phyloP scores from a whole-genome alignment of 441 rosid species.

The Melastoma candidum region DNA sequence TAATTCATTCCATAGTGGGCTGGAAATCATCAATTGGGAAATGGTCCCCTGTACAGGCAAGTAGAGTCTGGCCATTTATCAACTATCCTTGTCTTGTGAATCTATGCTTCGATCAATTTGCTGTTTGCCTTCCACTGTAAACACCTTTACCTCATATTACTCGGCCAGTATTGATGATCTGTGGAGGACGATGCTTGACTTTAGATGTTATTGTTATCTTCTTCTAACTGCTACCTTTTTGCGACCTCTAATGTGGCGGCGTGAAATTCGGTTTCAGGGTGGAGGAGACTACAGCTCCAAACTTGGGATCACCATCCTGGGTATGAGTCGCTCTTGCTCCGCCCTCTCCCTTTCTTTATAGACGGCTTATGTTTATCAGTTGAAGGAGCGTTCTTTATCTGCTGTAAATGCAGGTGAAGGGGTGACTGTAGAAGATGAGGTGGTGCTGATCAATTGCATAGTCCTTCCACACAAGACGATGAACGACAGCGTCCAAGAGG shows the following conservation, averaged over 20 bases:
- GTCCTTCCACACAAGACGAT: conserved; percentile 7
- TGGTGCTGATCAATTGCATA: conserved; percentile 8
- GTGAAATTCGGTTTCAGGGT: conserved; percentile 1
- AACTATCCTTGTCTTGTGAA: too few species aligned
- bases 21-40: conserved; percentile 10
- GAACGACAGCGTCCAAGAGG: conserved; percentile 8
- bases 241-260: background rate
- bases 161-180: too few species aligned
- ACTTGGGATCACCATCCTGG: conserved; percentile 5
- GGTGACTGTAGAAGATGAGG: conserved; percentile 8
- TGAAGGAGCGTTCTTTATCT: background rate
- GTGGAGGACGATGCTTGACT: background rate
- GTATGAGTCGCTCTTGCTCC: background rate
- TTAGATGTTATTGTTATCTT: background rate
- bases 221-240: too few species aligned
- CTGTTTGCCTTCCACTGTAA: too few species aligned
- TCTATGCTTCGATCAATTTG: too few species aligned
- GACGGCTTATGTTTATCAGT: background rate
- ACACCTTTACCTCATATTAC: too few species aligned
- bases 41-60: conserved; percentile 8
- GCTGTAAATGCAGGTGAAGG: conserved; percentile 5
- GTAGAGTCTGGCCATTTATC: background rate
- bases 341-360: background rate
- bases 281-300: conserved; percentile 8
- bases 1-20: conserved; percentile 5